Percentiles rank a stretch among this genome's conserved stretches.
Conservation (phyloP, 1,284 basidiomycete genomes). For the Apiotrichum laibachii region DNA sequence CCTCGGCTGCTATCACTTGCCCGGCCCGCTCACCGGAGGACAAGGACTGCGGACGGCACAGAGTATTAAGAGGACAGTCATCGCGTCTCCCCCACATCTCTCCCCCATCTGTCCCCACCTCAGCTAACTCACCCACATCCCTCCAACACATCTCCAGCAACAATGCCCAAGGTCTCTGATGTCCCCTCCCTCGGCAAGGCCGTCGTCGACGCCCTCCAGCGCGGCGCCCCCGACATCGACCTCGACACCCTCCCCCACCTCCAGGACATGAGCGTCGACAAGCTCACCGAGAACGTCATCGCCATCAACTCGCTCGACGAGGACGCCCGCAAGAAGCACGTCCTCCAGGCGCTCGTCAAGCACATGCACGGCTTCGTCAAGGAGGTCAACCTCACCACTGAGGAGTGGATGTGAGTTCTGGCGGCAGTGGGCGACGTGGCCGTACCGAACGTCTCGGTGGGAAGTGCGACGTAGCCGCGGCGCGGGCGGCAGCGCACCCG, state of each 20-base stretch:
- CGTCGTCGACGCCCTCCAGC: constrained; percentile 21
- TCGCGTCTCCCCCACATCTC: too few species aligned
- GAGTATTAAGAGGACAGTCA: too few species aligned
- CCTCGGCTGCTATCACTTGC: too few species aligned
- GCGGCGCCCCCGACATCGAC: constrained; percentile 24
- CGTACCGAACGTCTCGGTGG: too few species aligned
- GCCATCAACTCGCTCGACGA: constrained; percentile 55
- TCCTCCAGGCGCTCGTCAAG: constrained; percentile 57
- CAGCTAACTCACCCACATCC: not conserved
- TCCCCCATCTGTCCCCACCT: not conserved
- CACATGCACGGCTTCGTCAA: constrained; percentile 70
- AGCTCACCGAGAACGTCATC: constrained; percentile 60
- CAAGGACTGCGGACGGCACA: too few species aligned
- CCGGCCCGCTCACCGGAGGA: too few species aligned
- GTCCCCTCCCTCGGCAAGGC: constrained; percentile 26
- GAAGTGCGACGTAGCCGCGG: too few species aligned
- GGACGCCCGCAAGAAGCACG: constrained; percentile 56
- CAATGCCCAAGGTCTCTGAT: constrained; percentile 22
- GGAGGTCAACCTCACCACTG: constrained; percentile 70
- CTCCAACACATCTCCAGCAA: not conserved
- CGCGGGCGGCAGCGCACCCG: too few species aligned
- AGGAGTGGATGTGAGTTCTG: constrained; percentile 69
- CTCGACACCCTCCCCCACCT: constrained; percentile 55
- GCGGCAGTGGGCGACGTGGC: too few species aligned
- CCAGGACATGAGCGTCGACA: constrained; percentile 53